Conservation (phyloP, 345 rosid species). For the Combretum micranthum region DNA sequence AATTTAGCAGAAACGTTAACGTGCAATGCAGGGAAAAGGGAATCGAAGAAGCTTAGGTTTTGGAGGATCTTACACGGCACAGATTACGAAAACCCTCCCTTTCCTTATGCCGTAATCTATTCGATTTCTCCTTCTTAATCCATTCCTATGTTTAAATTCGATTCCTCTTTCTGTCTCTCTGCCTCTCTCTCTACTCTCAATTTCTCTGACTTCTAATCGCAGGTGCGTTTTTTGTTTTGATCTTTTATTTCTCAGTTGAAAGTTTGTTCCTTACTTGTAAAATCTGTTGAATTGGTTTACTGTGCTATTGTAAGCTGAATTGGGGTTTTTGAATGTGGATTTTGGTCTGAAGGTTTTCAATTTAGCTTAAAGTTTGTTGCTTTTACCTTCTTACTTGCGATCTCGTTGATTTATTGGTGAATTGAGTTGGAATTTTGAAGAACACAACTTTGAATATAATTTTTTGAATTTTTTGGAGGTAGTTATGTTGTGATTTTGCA, state of each 20-base stretch:
- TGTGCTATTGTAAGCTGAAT: neutral
- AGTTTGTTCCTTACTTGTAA: neutral
- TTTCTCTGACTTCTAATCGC: neutral
- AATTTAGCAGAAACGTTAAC: conserved; percentile 29
- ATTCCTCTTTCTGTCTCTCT: conserved; percentile 5
- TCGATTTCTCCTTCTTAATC: conserved; percentile 18
- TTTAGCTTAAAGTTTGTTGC: neutral
- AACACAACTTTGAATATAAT: neutral
- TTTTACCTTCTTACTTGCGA: neutral
- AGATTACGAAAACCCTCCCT: conserved; percentile 34
- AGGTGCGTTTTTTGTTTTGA: conserved; percentile 1
- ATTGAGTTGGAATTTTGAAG: neutral
- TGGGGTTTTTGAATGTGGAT: neutral
- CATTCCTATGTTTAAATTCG: conserved; percentile 15
- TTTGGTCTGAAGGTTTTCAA: neutral
- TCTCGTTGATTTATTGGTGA: neutral
- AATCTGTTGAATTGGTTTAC: neutral
- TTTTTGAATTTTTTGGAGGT: neutral
- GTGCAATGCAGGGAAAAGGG: conserved; percentile 48
- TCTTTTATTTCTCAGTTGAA: neutral
- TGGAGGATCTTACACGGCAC: conserved; percentile 38
- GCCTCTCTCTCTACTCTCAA: neutral
- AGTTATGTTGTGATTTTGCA: too few species aligned
- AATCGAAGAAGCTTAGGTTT: conserved; percentile 4
- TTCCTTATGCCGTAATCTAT: conserved; percentile 53